Percentiles rank a stretch among this genome's conserved stretches.
These are phyloP conservation scores for Brassica balearica DNA, from an alignment of 441 rosid genomes.

Conservation along the genomic window DNA sequence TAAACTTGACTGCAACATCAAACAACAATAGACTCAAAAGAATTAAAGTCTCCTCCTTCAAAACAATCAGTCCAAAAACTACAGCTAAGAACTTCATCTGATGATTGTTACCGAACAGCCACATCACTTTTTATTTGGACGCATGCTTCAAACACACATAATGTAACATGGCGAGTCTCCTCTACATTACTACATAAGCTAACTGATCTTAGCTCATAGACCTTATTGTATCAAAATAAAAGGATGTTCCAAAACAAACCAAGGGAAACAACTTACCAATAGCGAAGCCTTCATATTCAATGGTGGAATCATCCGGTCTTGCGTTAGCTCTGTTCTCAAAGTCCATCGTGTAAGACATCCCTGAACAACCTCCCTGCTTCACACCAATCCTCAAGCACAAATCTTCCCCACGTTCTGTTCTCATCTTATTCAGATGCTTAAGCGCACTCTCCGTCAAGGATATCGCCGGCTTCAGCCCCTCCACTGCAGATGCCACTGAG, in stretches of 20 bases:
- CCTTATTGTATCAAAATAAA: slow-evolving; percentile 39
- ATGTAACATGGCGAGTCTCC: neutral
- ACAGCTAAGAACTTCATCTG: too few relatives aligned
- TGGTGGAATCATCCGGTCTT: slow-evolving; percentile 82
- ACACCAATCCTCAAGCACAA: slow-evolving; percentile 94
- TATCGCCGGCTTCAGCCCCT: slow-evolving; percentile 76
- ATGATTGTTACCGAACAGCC: too few relatives aligned
- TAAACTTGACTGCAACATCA: too few relatives aligned
- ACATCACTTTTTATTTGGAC: too few relatives aligned
- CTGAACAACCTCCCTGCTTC: slow-evolving; percentile 94
- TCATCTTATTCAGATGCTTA: slow-evolving; percentile 85
- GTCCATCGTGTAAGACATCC: slow-evolving; percentile 98
- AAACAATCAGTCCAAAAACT: too few relatives aligned
- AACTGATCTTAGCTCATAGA: neutral
- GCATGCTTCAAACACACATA: too few relatives aligned
- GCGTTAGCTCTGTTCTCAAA: slow-evolving; percentile 71
- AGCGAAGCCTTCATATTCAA: slow-evolving; percentile 76
- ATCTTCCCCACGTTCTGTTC: slow-evolving; percentile 70
- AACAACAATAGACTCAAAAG: too few relatives aligned
- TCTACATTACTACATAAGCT: neutral
- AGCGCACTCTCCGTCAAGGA: slow-evolving; percentile 77
- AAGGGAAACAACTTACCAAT: slow-evolving; percentile 56
- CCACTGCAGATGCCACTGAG: slow-evolving; percentile 50
- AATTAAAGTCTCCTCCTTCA: too few relatives aligned
- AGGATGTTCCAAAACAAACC: neutral